Percentiles rank a stretch among this genome's conserved stretches.
phyloP scores from a whole-genome alignment of 2,329 filamentous ascomycete genomes.

The Chalaropsis thielavioides region DNA sequence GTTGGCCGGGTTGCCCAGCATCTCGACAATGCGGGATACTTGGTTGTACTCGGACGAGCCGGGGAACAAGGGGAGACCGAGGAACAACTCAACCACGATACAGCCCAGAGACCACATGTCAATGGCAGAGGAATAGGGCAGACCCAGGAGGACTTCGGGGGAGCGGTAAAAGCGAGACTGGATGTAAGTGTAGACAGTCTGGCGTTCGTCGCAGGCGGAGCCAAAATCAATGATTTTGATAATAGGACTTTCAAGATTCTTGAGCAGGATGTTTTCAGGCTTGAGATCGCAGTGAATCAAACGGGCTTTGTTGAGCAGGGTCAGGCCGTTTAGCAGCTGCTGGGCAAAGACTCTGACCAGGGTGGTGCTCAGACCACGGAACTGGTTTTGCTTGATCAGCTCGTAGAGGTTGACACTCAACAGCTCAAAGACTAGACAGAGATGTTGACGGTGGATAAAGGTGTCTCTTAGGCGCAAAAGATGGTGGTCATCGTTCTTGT shows the following conservation, averaged over 20 bases:
- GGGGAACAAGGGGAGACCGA: conserved; percentile 80
- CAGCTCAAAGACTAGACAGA: conserved; percentile 91
- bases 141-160: conserved; percentile 83
- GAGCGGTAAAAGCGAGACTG: conserved; percentile 97
- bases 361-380: conserved; percentile 90
- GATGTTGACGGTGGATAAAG: conserved; percentile 93
- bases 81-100: conserved; percentile 93
- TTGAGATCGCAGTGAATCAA: conserved; percentile 97
- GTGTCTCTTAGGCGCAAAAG: conserved; percentile 89
- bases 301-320: conserved; percentile 86
- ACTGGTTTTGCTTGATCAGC: conserved; percentile 98
- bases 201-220: conserved; percentile 92
- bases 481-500: conserved; percentile 98
- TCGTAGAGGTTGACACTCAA: conserved; percentile 97
- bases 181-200: conserved; percentile 98
- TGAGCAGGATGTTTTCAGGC: conserved; percentile 92
- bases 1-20: conserved; percentile 88
- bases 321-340: conserved; percentile 83
- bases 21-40: conserved; percentile 91
- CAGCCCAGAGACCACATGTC: conserved; percentile 99
- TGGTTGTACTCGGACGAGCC: conserved; percentile 98
- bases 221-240: conserved; percentile 99
- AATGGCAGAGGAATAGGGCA: conserved; percentile 95
- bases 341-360: conserved; percentile 95
- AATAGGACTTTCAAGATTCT: conserved; percentile 96